These are phyloP conservation scores for Pseudonectria foliicola DNA, from an alignment of 2,329 filamentous ascomycete species.

Conservation along the genomic window DNA sequence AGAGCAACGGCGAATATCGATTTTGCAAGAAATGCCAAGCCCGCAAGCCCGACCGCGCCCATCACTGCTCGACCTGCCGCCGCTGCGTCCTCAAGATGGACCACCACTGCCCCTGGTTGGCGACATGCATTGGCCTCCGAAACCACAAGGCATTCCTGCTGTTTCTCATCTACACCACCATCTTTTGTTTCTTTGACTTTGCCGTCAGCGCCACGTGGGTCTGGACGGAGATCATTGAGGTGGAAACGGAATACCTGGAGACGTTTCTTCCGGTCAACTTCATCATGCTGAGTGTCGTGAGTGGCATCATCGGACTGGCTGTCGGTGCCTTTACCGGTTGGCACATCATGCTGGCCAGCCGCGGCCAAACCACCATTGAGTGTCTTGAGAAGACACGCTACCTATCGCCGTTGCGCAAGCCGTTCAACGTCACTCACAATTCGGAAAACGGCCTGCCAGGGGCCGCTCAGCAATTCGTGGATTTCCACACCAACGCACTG, in stretches of 20 bases:
- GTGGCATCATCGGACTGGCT: conserved; percentile 86
- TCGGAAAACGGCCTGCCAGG: conserved; percentile 43
- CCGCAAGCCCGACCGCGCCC: conserved; percentile 88
- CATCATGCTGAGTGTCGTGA: conserved; percentile 77
- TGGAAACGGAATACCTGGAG: conserved; percentile 64
- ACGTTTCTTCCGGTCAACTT: conserved; percentile 82
- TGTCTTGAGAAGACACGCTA: conserved; percentile 94
- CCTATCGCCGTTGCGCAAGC: conserved; percentile 66
- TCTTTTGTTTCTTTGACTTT: conserved; percentile 81
- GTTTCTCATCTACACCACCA: conserved; percentile 80
- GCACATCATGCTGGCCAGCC: conserved; percentile 76
- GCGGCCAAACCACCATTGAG: conserved; percentile 90
- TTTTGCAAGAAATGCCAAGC: conserved; percentile 98
- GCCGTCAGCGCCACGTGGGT: conserved; percentile 74
- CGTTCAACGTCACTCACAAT: conserved; percentile 57
- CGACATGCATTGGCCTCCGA: conserved; percentile 84
- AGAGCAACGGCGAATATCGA: conserved; percentile 75
- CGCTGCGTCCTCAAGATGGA: conserved; percentile 99
- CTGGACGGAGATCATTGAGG: conserved; percentile 70
- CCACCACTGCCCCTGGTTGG: conserved; percentile 97
- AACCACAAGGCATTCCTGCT: conserved; percentile 96
- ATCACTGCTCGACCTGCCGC: conserved; percentile 93
- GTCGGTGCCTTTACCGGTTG: conserved; percentile 83
- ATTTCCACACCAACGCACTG: conserved; percentile 74
- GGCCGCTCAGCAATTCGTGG: conserved; percentile 64